Evolutionary conservation across 495 filamentous ascomycete species (phyloP).

Genomic region (Penicillium soppii): DNA sequence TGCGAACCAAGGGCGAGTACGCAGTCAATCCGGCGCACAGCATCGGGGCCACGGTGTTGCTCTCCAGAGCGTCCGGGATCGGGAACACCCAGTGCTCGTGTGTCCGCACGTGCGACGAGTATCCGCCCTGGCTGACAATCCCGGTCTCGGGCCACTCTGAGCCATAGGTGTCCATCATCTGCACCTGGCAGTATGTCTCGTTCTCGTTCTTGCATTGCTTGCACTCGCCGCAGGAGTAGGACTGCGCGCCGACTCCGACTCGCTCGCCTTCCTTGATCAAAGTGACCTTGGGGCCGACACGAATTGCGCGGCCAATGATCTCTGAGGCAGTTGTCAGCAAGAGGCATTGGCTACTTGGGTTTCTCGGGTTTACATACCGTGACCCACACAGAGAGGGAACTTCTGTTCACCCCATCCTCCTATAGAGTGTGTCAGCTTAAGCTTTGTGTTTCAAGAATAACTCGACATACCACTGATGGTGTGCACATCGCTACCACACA

Average conservation of each 20-base stretch:
- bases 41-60: constrained; percentile 75
- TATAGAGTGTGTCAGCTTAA: constrained; percentile 4
- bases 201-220: constrained; percentile 67
- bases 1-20: constrained; percentile 73
- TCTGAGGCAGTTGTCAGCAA: constrained; percentile 36
- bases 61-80: constrained; percentile 72
- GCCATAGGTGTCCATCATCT: constrained; percentile 62
- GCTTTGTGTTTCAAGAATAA: not conserved
- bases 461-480: constrained; percentile 56
- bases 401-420: constrained; percentile 72
- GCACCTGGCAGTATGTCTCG: constrained; percentile 76
- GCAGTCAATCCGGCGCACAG: constrained; percentile 84
- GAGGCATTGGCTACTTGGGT: not conserved
- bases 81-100: constrained; percentile 76
- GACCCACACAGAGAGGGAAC: constrained; percentile 70
- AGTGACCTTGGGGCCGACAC: constrained; percentile 66
- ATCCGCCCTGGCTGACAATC: constrained; percentile 63
- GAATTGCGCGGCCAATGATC: constrained; percentile 68
- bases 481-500: constrained; percentile 79
- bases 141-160: constrained; percentile 62
- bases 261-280: constrained; percentile 70
- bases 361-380: constrained; percentile 36
- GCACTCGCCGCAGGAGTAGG: constrained; percentile 69
- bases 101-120: constrained; percentile 67
- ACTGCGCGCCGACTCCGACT: constrained; percentile 78